Conservation (phyloP, 192 early-diverging fungal species). For the Backusella mclennaniae region DNA sequence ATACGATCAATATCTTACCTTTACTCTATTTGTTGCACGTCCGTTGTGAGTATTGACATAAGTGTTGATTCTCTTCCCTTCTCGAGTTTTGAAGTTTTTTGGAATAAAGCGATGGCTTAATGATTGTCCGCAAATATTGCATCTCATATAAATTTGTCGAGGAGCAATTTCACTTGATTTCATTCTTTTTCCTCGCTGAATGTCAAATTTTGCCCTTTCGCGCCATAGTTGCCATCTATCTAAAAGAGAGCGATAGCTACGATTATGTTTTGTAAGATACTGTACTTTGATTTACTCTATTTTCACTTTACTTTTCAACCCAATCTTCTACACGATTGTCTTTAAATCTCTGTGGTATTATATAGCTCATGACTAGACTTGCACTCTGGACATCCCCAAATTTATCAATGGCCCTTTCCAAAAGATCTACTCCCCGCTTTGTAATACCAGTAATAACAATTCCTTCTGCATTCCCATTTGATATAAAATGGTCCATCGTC, state of each 20-base stretch:
- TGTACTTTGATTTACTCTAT: background rate
- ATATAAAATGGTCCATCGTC: conserved; percentile 50
- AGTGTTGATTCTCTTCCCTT: conserved; percentile 46
- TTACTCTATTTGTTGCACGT: conserved; percentile 20
- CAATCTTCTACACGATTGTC: conserved; percentile 65
- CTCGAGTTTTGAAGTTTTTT: conserved; percentile 42
- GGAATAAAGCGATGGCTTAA: conserved; percentile 53
- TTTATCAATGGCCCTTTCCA: conserved; percentile 78
- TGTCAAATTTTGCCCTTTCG: conserved; percentile 88
- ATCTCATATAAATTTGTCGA: conserved; percentile 83
- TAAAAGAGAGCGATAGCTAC: conserved; percentile 78
- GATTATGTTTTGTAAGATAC: background rate
- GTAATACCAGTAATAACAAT: conserved; percentile 82
- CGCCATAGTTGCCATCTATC: conserved; percentile 89
- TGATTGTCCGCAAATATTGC: conserved; percentile 80
- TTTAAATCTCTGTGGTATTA: conserved; percentile 54
- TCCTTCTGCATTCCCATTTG: conserved; percentile 74
- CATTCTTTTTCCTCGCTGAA: conserved; percentile 68
- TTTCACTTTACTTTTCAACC: conserved; percentile 58
- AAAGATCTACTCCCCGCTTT: conserved; percentile 62
- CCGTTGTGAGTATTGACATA: conserved; percentile 22
- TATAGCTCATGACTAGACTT: conserved; percentile 63
- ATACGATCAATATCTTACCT: conserved; percentile 14
- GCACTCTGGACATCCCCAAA: conserved; percentile 94
- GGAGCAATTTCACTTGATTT: conserved; percentile 55